phyloP scores from a whole-genome alignment of 2,329 filamentous ascomycete species.

The Penicillium brasilianum region DNA sequence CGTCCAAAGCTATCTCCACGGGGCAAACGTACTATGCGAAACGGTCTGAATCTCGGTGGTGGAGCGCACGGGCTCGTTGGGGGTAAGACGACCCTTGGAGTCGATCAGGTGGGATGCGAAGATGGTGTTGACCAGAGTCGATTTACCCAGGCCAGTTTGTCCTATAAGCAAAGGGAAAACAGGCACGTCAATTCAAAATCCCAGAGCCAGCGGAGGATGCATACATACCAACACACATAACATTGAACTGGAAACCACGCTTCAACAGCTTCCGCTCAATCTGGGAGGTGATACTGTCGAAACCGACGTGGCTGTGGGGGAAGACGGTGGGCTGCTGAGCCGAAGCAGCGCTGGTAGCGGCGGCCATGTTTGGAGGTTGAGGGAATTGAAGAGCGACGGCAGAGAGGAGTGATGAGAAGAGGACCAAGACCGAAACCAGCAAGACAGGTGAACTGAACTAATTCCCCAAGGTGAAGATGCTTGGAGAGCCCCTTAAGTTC shows the following conservation, averaged over 20 bases:
- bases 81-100: conserved; percentile 92
- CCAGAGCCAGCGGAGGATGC: background rate
- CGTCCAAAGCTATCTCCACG: background rate
- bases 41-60: conserved; percentile 98
- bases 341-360: conserved; percentile 63
- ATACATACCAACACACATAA: conserved; percentile 95
- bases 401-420: conserved; percentile 22
- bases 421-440: conserved; percentile 12
- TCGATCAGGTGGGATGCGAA: conserved; percentile 99
- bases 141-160: conserved; percentile 98
- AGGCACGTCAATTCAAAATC: conserved; percentile 42
- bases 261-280: conserved; percentile 99
- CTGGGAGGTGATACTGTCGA: conserved; percentile 99
- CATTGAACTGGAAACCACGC: conserved; percentile 99
- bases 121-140: conserved; percentile 99
- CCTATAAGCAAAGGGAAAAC: conserved; percentile 59
- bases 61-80: conserved; percentile 89
- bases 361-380: conserved; percentile 61
- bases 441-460: background rate
- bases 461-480: conserved; percentile 22
- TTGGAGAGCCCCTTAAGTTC: conserved; percentile 24
- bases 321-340: conserved; percentile 63
- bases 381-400: conserved; percentile 28
- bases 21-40: conserved; percentile 71
- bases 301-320: conserved; percentile 98